A percentile compares a stretch with the other conserved stretches of the same genome.
These are phyloP conservation scores for Cladophialophora yegresii DNA, from an alignment of 2,329 filamentous ascomycete species.

Conservation along the genomic window DNA sequence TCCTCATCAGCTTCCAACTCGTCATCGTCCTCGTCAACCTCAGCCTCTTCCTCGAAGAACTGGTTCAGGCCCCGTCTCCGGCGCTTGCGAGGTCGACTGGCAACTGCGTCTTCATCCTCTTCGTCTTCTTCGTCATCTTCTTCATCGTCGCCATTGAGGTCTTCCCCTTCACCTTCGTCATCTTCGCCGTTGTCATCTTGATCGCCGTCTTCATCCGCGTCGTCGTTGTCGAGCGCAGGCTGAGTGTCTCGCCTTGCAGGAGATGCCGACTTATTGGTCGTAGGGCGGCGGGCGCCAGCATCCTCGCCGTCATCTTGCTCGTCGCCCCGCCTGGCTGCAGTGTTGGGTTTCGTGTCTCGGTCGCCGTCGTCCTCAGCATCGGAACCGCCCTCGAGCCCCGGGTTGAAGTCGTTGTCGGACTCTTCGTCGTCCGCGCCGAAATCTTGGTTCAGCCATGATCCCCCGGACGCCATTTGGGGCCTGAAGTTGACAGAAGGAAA, in stretches of 20 bases:
- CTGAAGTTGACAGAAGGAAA: background rate
- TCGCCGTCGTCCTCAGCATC: conserved; percentile 63
- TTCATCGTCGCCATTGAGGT: conserved; percentile 53
- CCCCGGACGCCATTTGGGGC: conserved; percentile 42
- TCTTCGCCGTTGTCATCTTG: conserved; percentile 50
- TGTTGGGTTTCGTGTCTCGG: conserved; percentile 37
- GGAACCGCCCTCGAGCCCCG: conserved; percentile 70
- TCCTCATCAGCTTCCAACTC: conserved; percentile 86
- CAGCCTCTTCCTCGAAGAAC: conserved; percentile 97
- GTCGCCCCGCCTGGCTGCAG: conserved; percentile 27
- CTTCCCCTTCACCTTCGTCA: conserved; percentile 44
- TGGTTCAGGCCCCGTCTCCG: conserved; percentile 73
- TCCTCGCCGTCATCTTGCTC: conserved; percentile 24
- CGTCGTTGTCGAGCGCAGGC: conserved; percentile 49
- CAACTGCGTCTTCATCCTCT: conserved; percentile 34
- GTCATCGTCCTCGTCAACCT: conserved; percentile 92
- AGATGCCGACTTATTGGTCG: conserved; percentile 25
- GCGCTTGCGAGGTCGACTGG: conserved; percentile 74
- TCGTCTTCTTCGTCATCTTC: conserved; percentile 58
- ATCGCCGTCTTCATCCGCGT: conserved; percentile 52
- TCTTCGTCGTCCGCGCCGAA: conserved; percentile 58
- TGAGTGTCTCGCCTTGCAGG: conserved; percentile 28
- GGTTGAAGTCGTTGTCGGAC: conserved; percentile 87
- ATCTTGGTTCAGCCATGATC: conserved; percentile 51
- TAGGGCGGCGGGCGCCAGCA: conserved; percentile 16